Evolutionary conservation across 2,329 filamentous ascomycete species (phyloP).

Genomic region (Coniochaeta sp.): DNA sequence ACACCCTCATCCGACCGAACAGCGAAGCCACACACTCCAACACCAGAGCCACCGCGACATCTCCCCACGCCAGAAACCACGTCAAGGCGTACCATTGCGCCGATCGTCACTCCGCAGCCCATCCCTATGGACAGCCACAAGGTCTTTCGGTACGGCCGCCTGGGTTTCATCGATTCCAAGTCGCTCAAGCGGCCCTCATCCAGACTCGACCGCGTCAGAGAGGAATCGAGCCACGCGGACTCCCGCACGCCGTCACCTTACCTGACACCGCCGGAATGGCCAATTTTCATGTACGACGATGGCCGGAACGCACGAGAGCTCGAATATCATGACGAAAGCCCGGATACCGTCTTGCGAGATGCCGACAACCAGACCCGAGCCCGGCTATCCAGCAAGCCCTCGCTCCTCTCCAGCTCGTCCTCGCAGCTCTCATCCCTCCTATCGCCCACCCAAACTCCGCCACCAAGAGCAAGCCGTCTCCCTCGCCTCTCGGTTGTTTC

Average conservation of each 20-base stretch:
- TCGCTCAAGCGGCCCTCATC: constrained; percentile 32
- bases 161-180: constrained; percentile 28
- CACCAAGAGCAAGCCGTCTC: background rate
- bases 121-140: background rate
- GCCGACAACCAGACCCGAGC: background rate
- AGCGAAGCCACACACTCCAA: background rate
- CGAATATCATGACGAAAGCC: background rate
- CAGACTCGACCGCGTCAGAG: constrained; percentile 11
- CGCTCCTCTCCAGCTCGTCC: background rate
- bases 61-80: background rate
- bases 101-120: background rate
- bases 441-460: background rate
- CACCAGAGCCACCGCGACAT: background rate
- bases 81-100: constrained; percentile 1
- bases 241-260: constrained; percentile 16
- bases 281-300: background rate
- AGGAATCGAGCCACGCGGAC: constrained; percentile 12
- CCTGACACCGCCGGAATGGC: constrained; percentile 21
- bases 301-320: background rate
- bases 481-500: background rate
- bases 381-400: background rate
- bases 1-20: background rate
- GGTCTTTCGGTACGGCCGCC: constrained; percentile 11
- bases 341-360: background rate
- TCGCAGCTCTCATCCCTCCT: background rate